Conservation (phyloP, 1,284 basidiomycete genomes). For the Tilletia horrida region DNA sequence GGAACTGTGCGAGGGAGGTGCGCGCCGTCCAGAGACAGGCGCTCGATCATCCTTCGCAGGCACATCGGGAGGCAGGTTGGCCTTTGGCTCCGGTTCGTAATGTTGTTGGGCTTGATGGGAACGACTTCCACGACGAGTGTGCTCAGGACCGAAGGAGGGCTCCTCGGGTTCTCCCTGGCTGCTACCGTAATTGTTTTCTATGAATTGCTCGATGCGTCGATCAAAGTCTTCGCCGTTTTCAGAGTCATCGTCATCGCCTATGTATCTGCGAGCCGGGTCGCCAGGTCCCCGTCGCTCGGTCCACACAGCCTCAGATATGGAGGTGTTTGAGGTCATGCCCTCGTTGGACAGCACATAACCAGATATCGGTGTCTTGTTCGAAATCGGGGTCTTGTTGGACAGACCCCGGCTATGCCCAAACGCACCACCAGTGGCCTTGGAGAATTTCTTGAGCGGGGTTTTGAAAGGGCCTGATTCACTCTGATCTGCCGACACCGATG, state of each 20-base stretch:
- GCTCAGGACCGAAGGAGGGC: neutral
- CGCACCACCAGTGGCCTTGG: neutral
- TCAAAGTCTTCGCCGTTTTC: constrained; percentile 40
- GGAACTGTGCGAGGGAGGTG: neutral
- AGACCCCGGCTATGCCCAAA: constrained; percentile 29
- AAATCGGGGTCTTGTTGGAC: constrained; percentile 28
- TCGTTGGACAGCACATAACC: constrained; percentile 32
- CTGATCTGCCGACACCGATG: neutral
- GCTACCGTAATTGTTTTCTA: constrained; percentile 34
- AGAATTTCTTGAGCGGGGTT: constrained; percentile 4
- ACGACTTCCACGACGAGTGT: neutral
- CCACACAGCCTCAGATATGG: constrained; percentile 21
- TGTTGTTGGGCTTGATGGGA: neutral
- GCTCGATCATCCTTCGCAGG: neutral
- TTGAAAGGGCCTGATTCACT: neutral
- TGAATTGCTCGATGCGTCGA: constrained; percentile 40
- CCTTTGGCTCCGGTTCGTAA: neutral
- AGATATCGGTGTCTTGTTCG: constrained; percentile 49
- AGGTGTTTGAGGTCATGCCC: constrained; percentile 19
- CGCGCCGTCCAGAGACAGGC: neutral
- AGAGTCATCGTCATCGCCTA: neutral
- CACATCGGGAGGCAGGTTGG: constrained; percentile 5
- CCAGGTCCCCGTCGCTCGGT: neutral
- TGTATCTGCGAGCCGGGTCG: neutral
- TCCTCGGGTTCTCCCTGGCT: constrained; percentile 16